Evolutionary conservation across 768 basidiomycete genomes (phyloP).

Genomic region (Psilocybe cubensis): DNA sequence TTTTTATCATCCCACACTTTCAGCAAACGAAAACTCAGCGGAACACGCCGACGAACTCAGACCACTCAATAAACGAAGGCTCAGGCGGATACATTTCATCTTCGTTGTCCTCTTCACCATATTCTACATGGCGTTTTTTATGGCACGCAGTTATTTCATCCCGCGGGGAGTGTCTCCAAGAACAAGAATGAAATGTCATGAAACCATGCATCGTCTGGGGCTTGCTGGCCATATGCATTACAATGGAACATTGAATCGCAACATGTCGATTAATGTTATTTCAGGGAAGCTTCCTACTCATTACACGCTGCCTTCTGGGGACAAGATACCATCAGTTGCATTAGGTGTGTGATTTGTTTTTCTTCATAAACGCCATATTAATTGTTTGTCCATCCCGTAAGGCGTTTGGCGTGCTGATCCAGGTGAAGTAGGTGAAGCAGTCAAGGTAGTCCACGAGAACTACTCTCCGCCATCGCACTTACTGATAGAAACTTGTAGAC

Average conservation of each 20-base stretch:
- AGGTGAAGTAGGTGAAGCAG: slow-evolving; percentile 68
- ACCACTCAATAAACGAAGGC: neutral
- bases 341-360: slow-evolving; percentile 30
- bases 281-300: slow-evolving; percentile 42
- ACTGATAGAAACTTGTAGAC: slow-evolving; percentile 37
- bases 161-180: neutral
- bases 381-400: no score
- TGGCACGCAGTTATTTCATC: neutral
- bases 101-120: slow-evolving; percentile 15
- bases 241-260: neutral
- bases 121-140: slow-evolving; percentile 18
- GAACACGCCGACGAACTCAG: neutral
- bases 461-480: neutral
- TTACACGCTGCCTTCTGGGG: slow-evolving; percentile 66
- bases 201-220: slow-evolving; percentile 9
- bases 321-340: slow-evolving; percentile 69
- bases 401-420: slow-evolving; percentile 65
- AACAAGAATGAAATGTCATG: neutral
- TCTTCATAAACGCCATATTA: neutral
- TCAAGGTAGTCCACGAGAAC: slow-evolving; percentile 44
- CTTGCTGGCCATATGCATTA: slow-evolving; percentile 3
- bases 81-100: neutral
- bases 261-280: slow-evolving; percentile 7
- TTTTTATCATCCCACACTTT: neutral
- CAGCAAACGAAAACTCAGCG: neutral